Base-by-base conservation (phyloP, 2,329 filamentous ascomycete species). In the Trematosphaeria pertusa region DNA sequence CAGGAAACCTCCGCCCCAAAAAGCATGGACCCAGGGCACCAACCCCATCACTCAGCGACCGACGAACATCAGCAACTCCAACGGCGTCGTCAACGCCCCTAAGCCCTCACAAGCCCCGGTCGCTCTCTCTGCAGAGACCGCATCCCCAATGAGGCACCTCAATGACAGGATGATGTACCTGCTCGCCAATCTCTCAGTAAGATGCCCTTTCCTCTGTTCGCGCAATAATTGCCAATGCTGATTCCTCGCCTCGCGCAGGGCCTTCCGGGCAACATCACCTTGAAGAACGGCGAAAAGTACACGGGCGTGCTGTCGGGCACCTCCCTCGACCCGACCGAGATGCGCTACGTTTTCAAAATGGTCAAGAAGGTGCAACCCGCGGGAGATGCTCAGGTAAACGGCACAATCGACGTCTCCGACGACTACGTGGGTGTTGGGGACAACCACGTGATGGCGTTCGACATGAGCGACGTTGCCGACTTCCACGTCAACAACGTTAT, bases 291-390 rank as follows among this genome's bases (percentile, higher is more conserved):
- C 58, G 84, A 86, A 37, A 79, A 78, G 44, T 86, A 80, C 63
- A 78, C 76, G 7, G 85, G 84, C 46, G 79, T 87, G 26, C 82
- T 86, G 59, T 84, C 81, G 31, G 81, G 80, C 34, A 79, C 78
- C 10, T 76, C 75, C 7, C 67, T 82, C 19, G 80, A 83, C 43
- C 65, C 77, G 4, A 74, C 68, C 52, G 79, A 83, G 53, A 73
- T 79, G 37, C 77, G 78, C 14, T 81, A 87, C 59, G 72, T 80
- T 20, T 75, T 87, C 58, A 88, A 87, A 70, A 88, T 88, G 85
- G 82, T 83, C 22, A 83, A 82, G 64, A 79, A 78, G 54, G 66
- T 75, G 46, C 67, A 72, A 34, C 59, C 69, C 14, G 69, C 67
- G 20, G 69, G 64, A 48, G 69, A 73, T 37, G 56, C 72, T 35